Conservation (phyloP, 306 rosid genomes). For the Cicer judaicum region DNA sequence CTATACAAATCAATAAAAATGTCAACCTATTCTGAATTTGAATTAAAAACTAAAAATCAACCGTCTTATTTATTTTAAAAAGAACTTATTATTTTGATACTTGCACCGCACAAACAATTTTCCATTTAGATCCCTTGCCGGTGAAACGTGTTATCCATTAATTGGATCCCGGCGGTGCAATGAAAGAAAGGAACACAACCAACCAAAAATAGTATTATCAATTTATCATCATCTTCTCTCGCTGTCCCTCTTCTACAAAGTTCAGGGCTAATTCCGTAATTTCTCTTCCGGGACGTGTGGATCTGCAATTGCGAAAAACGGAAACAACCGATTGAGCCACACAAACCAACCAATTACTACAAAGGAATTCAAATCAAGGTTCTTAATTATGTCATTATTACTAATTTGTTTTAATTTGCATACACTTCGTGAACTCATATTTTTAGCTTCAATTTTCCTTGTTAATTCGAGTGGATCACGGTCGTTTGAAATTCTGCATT, state of each 20-base stretch:
- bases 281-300: slow-evolving; percentile 1
- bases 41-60: too few species aligned
- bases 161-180: not conserved
- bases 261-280: slow-evolving; percentile 8
- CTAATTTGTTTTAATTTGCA: too few species aligned
- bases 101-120: too few species aligned
- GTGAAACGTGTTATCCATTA: not conserved
- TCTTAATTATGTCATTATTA: not conserved
- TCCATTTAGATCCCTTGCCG: not conserved
- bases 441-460: not conserved
- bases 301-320: slow-evolving; percentile 44
- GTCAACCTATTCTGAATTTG: too few species aligned
- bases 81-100: too few species aligned
- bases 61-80: too few species aligned
- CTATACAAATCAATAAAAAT: too few species aligned
- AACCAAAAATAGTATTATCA: not conserved
- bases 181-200: not conserved
- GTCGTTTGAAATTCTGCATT: not conserved
- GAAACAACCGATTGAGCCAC: not conserved
- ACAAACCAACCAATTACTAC: slow-evolving; percentile 1
- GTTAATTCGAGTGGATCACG: not conserved
- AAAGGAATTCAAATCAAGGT: slow-evolving; percentile 34
- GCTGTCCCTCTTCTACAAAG: not conserved
- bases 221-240: not conserved
- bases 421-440: not conserved